phyloP scores from a whole-genome alignment of 495 filamentous ascomycete species.

The Penicillium tannophilum region DNA sequence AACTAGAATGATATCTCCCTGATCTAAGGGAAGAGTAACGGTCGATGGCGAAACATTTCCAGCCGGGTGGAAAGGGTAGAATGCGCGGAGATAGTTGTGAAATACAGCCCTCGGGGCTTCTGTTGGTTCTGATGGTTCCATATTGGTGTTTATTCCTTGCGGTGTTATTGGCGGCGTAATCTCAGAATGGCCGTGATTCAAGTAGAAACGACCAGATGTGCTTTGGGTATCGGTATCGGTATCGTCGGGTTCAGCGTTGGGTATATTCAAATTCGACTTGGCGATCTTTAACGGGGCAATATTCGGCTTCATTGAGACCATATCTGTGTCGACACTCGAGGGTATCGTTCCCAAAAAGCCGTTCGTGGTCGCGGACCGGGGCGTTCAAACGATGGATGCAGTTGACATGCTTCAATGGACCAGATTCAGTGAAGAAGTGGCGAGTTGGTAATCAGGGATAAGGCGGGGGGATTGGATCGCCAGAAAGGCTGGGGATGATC shows the following conservation, averaged over 20 bases:
- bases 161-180: constrained; percentile 78
- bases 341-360: constrained; percentile 12
- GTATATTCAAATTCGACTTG: constrained; percentile 58
- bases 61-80: constrained; percentile 86
- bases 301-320: constrained; percentile 49
- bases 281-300: constrained; percentile 75
- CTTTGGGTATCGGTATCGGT: constrained; percentile 9
- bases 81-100: constrained; percentile 94
- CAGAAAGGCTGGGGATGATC: constrained; percentile 30
- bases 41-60: constrained; percentile 71
- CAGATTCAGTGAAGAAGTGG: constrained; percentile 14
- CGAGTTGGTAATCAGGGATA: constrained; percentile 16
- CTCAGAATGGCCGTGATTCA: constrained; percentile 39
- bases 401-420: constrained; percentile 35
- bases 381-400: constrained; percentile 34
- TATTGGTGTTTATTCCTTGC: constrained; percentile 51
- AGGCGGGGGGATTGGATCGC: constrained; percentile 24
- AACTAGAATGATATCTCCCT: constrained; percentile 89
- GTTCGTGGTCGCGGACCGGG: constrained; percentile 37
- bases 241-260: constrained; percentile 30
- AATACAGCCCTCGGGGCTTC: constrained; percentile 65
- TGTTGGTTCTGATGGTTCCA: constrained; percentile 46
- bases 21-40: constrained; percentile 83
- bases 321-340: constrained; percentile 21
- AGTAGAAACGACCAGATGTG: constrained; percentile 33